Evolutionary conservation across 176 grass and related monocot genomes (phyloP).

Genomic region (Raddia distichophylla): DNA sequence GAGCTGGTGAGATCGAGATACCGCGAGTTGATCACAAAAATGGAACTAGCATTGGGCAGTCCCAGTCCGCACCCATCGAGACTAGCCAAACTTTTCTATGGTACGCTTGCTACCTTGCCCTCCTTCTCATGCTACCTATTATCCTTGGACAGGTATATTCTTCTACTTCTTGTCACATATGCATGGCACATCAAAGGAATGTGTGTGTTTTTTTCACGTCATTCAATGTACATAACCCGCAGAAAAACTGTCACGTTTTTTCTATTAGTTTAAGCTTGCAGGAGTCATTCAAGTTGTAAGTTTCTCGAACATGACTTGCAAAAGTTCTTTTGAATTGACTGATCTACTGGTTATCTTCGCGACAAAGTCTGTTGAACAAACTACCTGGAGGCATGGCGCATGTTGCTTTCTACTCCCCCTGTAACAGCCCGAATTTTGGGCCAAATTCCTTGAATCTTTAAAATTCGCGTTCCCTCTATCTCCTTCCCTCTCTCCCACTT

Average conservation of each 20-base stretch:
- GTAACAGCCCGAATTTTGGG: too few relatives aligned
- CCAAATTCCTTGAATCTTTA: too few relatives aligned
- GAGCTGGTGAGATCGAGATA: too few relatives aligned
- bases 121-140: not conserved
- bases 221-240: not conserved
- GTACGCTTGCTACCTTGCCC: slow-evolving; percentile 2
- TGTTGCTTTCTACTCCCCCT: not conserved
- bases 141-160: slow-evolving; percentile 31
- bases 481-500: too few relatives aligned
- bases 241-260: not conserved
- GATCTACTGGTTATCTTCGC: too few relatives aligned
- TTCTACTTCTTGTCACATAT: not conserved
- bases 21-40: too few relatives aligned
- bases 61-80: too few relatives aligned
- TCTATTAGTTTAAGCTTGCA: not conserved
- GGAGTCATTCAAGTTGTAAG: not conserved
- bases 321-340: not conserved
- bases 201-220: too few relatives aligned
- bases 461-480: too few relatives aligned
- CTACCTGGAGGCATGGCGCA: not conserved
- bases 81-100: not conserved
- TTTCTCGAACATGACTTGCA: not conserved
- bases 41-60: too few relatives aligned
- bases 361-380: not conserved
- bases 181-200: too few relatives aligned